Percentiles rank a stretch among this genome's conserved stretches.
Conservation (phyloP, 140 eudicot species). For the Senecio squalidus region DNA sequence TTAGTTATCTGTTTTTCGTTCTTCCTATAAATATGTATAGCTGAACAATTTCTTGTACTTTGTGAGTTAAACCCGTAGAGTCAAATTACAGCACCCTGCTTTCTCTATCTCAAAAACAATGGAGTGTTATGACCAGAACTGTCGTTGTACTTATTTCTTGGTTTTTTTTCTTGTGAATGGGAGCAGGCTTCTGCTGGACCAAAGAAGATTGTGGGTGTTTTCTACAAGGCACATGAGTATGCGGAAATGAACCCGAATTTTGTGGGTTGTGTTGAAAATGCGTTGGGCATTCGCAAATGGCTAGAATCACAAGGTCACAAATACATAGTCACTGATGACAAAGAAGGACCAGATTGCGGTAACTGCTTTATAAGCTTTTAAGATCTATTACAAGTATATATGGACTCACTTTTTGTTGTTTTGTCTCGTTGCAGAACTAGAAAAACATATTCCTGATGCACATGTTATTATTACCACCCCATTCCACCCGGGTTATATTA, state of each 20-base stretch:
- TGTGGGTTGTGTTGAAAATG: conserved; percentile 78
- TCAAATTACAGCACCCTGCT: not conserved
- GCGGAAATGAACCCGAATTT: conserved; percentile 89
- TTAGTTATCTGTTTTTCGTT: no score
- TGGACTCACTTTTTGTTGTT: not conserved
- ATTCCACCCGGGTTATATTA: conserved; percentile 93
- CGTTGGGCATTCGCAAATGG: conserved; percentile 92
- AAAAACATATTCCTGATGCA: conserved; percentile 83
- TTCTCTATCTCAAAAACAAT: not conserved
- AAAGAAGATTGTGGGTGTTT: conserved; percentile 95
- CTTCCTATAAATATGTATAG: no score
- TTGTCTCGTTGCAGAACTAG: conserved; percentile 60
- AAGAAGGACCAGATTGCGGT: conserved; percentile 94
- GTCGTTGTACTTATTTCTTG: not conserved
- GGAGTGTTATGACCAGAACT: not conserved
- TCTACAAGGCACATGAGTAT: conserved; percentile 91
- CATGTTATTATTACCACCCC: conserved; percentile 90
- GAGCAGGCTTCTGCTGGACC: conserved; percentile 71
- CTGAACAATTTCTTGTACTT: no score
- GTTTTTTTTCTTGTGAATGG: not conserved
- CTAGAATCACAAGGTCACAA: conserved; percentile 87
- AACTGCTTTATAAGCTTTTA: conserved; percentile 5
- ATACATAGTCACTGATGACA: conserved; percentile 94
- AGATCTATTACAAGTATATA: not conserved
- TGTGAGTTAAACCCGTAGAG: no score